Conservation (phyloP, 208 protist genomes). For the Angomonas deanei region DNA sequence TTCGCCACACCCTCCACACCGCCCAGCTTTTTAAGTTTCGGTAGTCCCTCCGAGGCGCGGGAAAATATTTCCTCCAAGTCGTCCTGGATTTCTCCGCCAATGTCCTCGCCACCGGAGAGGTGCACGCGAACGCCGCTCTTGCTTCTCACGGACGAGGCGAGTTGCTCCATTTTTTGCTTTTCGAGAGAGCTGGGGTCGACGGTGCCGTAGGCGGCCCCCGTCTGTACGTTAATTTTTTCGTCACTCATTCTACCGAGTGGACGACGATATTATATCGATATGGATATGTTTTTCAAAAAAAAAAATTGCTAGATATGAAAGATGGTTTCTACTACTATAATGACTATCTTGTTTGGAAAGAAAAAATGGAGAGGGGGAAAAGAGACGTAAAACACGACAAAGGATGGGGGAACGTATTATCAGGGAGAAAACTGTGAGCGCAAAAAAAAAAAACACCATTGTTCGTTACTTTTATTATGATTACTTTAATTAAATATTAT, state of each 20-base stretch:
- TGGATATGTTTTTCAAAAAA: too few relatives aligned
- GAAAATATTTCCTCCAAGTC: constrained; percentile 56
- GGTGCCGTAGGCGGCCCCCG: constrained; percentile 21
- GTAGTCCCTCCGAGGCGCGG: constrained; percentile 45
- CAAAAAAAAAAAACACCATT: neutral
- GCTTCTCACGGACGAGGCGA: constrained; percentile 22
- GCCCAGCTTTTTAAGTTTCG: constrained; percentile 52
- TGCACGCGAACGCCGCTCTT: constrained; percentile 10
- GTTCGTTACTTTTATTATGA: neutral
- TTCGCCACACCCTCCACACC: constrained; percentile 38
- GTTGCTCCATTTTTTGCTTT: constrained; percentile 14
- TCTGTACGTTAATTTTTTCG: neutral
- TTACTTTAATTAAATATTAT: constrained; percentile 1
- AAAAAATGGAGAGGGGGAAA: too few relatives aligned
- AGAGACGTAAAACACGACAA: too few relatives aligned
- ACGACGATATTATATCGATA: too few relatives aligned
- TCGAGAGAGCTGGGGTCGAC: constrained; percentile 22
- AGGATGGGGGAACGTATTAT: too few relatives aligned
- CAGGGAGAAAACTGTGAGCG: neutral
- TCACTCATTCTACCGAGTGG: too few relatives aligned
- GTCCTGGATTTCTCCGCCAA: constrained; percentile 20
- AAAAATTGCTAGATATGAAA: too few relatives aligned
- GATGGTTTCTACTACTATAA: too few relatives aligned
- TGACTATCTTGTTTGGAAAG: too few relatives aligned
- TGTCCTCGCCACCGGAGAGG: constrained; percentile 17